These are phyloP conservation scores for Nemania sp. DNA, from an alignment of 2,329 filamentous ascomycete species.

Conservation along the genomic window DNA sequence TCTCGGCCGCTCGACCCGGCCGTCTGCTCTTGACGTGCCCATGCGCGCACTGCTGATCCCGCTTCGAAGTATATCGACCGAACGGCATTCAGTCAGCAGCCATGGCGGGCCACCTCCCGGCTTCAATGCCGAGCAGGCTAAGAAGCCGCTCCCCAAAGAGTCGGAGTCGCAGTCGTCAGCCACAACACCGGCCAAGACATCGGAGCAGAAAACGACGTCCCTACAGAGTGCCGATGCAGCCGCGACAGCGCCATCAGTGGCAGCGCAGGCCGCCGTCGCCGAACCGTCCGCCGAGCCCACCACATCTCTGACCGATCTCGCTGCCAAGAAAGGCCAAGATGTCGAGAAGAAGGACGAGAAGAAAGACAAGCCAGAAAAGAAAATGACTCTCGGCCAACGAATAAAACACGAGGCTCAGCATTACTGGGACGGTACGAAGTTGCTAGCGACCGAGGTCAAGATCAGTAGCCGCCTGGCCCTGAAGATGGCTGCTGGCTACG, in stretches of 20 bases:
- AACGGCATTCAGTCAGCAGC: constrained; percentile 56
- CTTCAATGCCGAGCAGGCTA: constrained; percentile 87
- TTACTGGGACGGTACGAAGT: constrained; percentile 98
- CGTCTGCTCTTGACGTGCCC: constrained; percentile 50
- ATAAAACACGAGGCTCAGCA: constrained; percentile 92
- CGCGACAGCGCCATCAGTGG: constrained; percentile 8
- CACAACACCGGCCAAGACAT: constrained; percentile 41
- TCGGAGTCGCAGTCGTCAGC: too few species aligned
- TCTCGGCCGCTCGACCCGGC: constrained; percentile 51
- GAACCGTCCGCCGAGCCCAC: constrained; percentile 45
- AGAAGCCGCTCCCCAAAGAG: constrained; percentile 75
- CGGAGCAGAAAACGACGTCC: constrained; percentile 41
- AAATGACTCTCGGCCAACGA: constrained; percentile 86
- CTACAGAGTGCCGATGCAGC: too few species aligned
- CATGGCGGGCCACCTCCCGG: constrained; percentile 77
- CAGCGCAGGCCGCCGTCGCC: constrained; percentile 36
- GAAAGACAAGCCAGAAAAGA: constrained; percentile 77
- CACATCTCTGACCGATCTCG: constrained; percentile 62
- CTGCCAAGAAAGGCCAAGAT: constrained; percentile 63
- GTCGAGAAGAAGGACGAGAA: constrained; percentile 67
- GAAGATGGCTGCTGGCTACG: constrained; percentile 98
- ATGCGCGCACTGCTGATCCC: constrained; percentile 62
- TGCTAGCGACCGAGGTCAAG: constrained; percentile 86
- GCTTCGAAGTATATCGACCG: constrained; percentile 59
- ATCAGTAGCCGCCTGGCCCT: constrained; percentile 90